Evolutionary conservation across 169 alveolate species (phyloP).

Genomic region (Babesia microti): DNA sequence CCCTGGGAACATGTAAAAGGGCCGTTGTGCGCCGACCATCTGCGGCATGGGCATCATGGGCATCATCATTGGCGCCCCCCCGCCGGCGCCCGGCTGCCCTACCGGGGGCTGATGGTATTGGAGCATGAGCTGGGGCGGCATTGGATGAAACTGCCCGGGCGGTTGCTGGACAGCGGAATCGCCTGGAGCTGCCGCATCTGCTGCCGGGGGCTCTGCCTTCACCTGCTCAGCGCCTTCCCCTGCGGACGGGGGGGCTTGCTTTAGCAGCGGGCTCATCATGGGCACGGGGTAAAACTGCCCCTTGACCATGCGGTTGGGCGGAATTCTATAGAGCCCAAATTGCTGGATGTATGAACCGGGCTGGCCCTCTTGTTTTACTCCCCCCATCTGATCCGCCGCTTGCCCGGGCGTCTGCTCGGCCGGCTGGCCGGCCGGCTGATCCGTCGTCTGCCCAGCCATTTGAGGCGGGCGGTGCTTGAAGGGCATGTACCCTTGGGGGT

Average conservation of each 20-base stretch:
- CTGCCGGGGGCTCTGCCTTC: too few relatives aligned
- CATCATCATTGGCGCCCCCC: constrained; percentile 30
- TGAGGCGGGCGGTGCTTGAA: too few relatives aligned
- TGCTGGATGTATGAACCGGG: constrained; percentile 1
- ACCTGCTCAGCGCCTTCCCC: too few relatives aligned
- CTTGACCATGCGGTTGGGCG: too few relatives aligned
- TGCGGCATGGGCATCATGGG: constrained; percentile 24
- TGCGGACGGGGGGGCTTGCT: too few relatives aligned
- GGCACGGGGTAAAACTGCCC: too few relatives aligned
- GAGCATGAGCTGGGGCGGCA: constrained; percentile 7
- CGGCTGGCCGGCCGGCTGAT: constrained; percentile 7
- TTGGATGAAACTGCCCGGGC: neutral
- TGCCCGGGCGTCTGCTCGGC: constrained; percentile 2
- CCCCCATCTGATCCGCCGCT: constrained; percentile 2
- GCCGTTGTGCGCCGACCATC: too few relatives aligned
- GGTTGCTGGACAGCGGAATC: too few relatives aligned
- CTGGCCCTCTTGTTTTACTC: neutral
- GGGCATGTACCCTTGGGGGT: too few relatives aligned
- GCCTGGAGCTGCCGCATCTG: too few relatives aligned
- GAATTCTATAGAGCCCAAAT: too few relatives aligned
- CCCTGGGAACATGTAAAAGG: constrained; percentile 28
- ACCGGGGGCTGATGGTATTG: constrained; percentile 7
- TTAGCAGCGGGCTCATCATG: too few relatives aligned
- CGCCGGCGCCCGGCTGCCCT: constrained; percentile 3
- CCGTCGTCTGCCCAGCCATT: constrained; percentile 6